Base-by-base conservation (phyloP, 441 rosid genomes). In the Mallotus repandus region DNA sequence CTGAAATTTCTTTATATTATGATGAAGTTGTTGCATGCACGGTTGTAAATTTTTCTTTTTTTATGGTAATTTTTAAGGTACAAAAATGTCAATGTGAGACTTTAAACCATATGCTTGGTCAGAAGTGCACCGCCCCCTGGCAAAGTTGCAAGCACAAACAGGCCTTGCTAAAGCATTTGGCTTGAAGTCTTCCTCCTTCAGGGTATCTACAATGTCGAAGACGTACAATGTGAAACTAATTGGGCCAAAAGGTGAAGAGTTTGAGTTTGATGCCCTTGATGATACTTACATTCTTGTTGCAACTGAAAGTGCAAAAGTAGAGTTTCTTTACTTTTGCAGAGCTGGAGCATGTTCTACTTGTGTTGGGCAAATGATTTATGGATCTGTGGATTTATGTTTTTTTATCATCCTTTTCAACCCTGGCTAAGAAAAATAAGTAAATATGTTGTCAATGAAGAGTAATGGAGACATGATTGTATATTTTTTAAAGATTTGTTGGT, bases 331-430 rank as follows among this genome's bases (percentile, higher is more conserved):
- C 75, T 92, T 96, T 4, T 92, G 98, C 85, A 80, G 93, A 79
- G 98, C 97, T 0, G 99, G 98, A 9, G 91, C 98, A 0, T 92
- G 99, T 82, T 95, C 92, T 9, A 89, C 94, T 46, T 95, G 99
- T 21, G 90, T 92, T 0, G 98, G 97, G 70, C 75, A 86, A 84
- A 50, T 92, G 49, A 84, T 35, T 57, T 49, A 81, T 0, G 98
- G 96, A 1, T 19, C 85, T 0, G 97, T 91, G 32, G 93, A 86
- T 63, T 29, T 1, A 29, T 29, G n/a, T 29, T 29, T 29, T n/a
- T 29, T 29, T 29, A 29, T 29, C 32, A 29, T 29, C 32, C 32
- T 29, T 29, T 29, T 29, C 32, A 29, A 29, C 32, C 32, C 32
- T 29, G 32, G 32, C 32, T 29, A 29, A 29, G 32, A 29, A 29